Evolutionary conservation across 1,284 basidiomycete genomes (phyloP), one percentile per base, ranked within the genome.

Genomic region (Cutaneotrichosporon sp.): DNA sequence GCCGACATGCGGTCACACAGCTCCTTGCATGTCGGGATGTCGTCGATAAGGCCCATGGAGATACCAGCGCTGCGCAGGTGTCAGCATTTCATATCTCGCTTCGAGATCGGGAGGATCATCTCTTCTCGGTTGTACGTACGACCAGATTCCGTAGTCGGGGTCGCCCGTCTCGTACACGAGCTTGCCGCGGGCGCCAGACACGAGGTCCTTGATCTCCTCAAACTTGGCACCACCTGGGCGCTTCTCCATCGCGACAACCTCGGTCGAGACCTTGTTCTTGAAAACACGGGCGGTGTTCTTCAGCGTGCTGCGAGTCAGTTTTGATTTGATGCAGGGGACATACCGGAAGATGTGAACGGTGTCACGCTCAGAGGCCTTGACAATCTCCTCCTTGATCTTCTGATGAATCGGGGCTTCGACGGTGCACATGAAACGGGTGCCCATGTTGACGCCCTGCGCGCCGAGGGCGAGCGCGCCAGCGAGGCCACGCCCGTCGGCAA

Each of bases 321-420:
- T 4, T 15, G 15, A 10, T 18, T 1, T 18, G 9, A 4, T 35
- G 40, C 22, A 26, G 41, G 12, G 8, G n/a, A 48, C 68, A 51
- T 38, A 68, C 68, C 91, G 83, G 80, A 97, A 91, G 65, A 96
- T 93, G 76, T 96, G 93, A 8, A 86, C 75, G 1, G 80, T 81
- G 55, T 94, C 87, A 52, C 80, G 80, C 74, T 97, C 92, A 7
- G 80, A 83, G 7, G 89, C 84, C 10, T 81, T 78, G 46, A 97
- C 86, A 49, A 97, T 94, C 70, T 83, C 86, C 49, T 90, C 79
- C 75, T 97, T 97, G 80, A 97, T 88, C 61, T 84, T 88, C 60
- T 87, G 81, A 74, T 96, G 90, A 57, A 94, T 91, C 17, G 88
- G 84, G 51, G 87, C 84, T 65, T 77, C 76, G 33, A 65, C 65